Base-by-base conservation (phyloP, 2,329 filamentous ascomycete species). In the Xylaria multiplex region DNA sequence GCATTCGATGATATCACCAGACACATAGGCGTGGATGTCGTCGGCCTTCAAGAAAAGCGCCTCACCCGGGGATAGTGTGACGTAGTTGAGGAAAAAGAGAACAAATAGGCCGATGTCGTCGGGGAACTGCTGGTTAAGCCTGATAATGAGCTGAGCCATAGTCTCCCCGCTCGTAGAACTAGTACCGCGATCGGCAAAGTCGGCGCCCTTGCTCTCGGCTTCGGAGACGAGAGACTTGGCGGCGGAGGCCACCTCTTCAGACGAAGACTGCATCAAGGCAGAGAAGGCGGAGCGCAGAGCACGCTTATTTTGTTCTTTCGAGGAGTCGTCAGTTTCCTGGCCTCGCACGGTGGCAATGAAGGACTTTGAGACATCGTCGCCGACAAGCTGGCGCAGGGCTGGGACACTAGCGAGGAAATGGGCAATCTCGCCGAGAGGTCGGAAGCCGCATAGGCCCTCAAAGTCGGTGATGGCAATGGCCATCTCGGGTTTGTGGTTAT, bases 401-500 rank as follows among this genome's bases (percentile, higher is more conserved):
- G 88, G 83, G 3, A 93, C 84, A 6, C 83, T 86, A 0, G 76
- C 72, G 8, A 82, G 68, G 79, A 98, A 98, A 78, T 97, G 92
- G 0, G 89, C 85, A 69, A 98, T 96, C 80, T 99, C 94, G 5
- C 82, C 84, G 24, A 97, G 83, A 0, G 96, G 96, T 9, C 96
- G 88, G 84, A 99, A 99, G 40, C 96, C 96, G 75, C 96, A 99
- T 40, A 99, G 87, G 0, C 96, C 96, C 77, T 98, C 95, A 72
- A 99, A 99, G 0, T 93, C 91, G 0, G 96, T 98, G 74, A 99
- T 91, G 68, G 96, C 96, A 79, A 99, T 97, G 69, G 96, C 94
- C 96, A 99, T 99, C 81, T 99, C 96, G 40, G 96, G 96, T 82
- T 99, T 99, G 85, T 99, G 96, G 82, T 99, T 99, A 83, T 98